Evolutionary conservation across 371 early-diverging fungal genomes (phyloP), one percentile per base, ranked within the genome.

Genomic region (Mucor sp.): DNA sequence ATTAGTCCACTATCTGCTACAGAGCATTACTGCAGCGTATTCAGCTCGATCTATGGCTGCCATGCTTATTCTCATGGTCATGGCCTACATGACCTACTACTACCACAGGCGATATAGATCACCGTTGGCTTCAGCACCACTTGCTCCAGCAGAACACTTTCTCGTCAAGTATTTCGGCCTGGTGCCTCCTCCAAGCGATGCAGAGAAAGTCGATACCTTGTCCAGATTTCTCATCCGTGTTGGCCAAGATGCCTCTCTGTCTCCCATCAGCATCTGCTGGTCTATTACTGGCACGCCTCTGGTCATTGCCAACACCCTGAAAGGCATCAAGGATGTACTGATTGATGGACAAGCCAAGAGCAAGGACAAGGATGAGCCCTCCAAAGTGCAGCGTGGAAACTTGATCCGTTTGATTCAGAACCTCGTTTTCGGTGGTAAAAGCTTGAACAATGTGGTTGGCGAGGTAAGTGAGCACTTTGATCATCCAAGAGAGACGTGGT

Each of bases 361-460:
- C 14, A 76, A 73, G 23, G 39, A 44, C 15, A 68, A 62, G 43
- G 71, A 68, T 25, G 62, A 63, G 7, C 17, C 60, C 3, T 57
- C 76, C 4, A 72, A 70, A 14, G 76, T 82, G 0, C 81, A 81
- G 44, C 72, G 81, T 15, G 81, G 81, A 62, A 63, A 76, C 47
- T 37, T 83, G 35, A 80, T 83, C 57, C 65, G 79, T 2, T 67
- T 70, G 41, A 74, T 80, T 47, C 83, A 83, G 50, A 78, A 80
- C 30, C 62, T 77, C n/a, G 80, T 84, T 0, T 84, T 84, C 74
- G 84, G 84, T 41, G 84, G 84, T 9, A 65, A 73, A 27, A 81
- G 62, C 55, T 66, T 84, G 15, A 81, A 80, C 30, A 84, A 84
- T 60, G 62, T 73, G 0, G 58, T 81, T 25, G 84, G 84, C 27